Evolutionary conservation across 2,329 filamentous ascomycete species (phyloP), one percentile per base, ranked within the genome.

Genomic region (Scorias spongiosa): DNA sequence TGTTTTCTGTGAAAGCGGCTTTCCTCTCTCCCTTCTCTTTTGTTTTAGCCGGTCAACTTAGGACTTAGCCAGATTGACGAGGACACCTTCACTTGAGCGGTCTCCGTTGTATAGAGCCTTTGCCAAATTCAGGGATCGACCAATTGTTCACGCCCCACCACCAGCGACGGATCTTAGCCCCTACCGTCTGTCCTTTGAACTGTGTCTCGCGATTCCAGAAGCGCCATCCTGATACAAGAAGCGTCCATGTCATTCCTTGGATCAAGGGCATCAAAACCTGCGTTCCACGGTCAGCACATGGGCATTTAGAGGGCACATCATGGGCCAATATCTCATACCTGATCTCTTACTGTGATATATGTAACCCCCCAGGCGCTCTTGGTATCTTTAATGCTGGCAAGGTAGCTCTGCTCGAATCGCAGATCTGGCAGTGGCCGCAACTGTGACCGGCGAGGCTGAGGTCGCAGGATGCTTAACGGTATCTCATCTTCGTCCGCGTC

Each of bases 141-240:
- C 91, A 96, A 57, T 93, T 86, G 59, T 96, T 96, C 14, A 93
- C 84, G 17, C 75, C 76, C 68, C 86, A 95, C 89, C 91, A 98
- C 91, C 89, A 96, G 51, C 87, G 72, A 54, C 91, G 73, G 41
- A 91, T 66, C 52, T 75, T 76, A 6, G 84, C 85, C 17, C 91
- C 91, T 12, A 84, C 67, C 20, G 78, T 80, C 53, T 76, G 78
- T 8, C 91, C 91, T 49, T 78, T 79, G 51, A 94, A 72, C 57
- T 80, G 78, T 11, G 84, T 80, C 46, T 74, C 81, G 47, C 75
- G 74, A 63, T 96, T 95, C 84, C 84, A 94, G 60, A 83, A 75
- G 57, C 86, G 79, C 89, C 89, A 96, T 44, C 89, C 91, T 51
- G 77, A 78, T 43, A 94, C 73, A 11, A 81, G 73, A 34, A 96